Percentiles rank a stretch among this genome's conserved stretches.
These are phyloP conservation scores for Syncephalastrum monosporum DNA, from an alignment of 371 early-diverging fungal genomes.

Conservation along the genomic window DNA sequence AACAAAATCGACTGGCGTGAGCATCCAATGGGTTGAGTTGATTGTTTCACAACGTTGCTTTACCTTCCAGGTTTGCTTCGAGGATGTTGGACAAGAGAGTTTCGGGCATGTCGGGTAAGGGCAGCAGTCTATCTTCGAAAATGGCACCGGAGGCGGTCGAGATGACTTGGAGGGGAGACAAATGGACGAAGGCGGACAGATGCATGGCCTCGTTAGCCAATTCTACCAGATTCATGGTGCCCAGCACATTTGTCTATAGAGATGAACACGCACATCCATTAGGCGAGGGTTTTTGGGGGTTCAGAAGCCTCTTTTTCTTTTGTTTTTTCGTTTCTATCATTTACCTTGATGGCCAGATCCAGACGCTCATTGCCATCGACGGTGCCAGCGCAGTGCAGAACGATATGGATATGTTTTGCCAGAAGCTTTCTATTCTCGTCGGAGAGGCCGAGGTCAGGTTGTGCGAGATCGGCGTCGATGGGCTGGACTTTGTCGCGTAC, in stretches of 20 bases:
- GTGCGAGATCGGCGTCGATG: constrained; percentile 50
- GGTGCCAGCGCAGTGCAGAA: constrained; percentile 60
- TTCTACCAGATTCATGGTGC: constrained; percentile 51
- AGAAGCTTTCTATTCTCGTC: constrained; percentile 41
- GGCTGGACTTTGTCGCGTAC: constrained; percentile 55
- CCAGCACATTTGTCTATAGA: constrained; percentile 50
- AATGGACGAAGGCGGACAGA: constrained; percentile 46
- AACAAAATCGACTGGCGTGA: neutral
- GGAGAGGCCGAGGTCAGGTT: constrained; percentile 48
- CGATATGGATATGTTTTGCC: constrained; percentile 40
- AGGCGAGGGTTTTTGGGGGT: neutral
- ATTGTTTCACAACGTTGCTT: constrained; percentile 7
- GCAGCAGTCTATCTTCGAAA: constrained; percentile 45
- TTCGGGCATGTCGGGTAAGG: constrained; percentile 45
- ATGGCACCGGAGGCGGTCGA: constrained; percentile 10
- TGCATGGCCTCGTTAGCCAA: constrained; percentile 50
- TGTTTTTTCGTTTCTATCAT: neutral
- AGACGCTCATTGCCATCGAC: constrained; percentile 56
- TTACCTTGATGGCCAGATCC: constrained; percentile 51
- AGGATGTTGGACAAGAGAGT: constrained; percentile 28
- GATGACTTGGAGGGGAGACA: constrained; percentile 50
- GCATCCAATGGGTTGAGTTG: constrained; percentile 7
- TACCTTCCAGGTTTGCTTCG: constrained; percentile 16
- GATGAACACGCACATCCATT: neutral
- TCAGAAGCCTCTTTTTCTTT: neutral